A percentile compares a stretch with the other conserved stretches of the same genome.
phyloP scores from a whole-genome alignment of 2,329 filamentous ascomycete genomes.

The Pestalotiopsis sp. region DNA sequence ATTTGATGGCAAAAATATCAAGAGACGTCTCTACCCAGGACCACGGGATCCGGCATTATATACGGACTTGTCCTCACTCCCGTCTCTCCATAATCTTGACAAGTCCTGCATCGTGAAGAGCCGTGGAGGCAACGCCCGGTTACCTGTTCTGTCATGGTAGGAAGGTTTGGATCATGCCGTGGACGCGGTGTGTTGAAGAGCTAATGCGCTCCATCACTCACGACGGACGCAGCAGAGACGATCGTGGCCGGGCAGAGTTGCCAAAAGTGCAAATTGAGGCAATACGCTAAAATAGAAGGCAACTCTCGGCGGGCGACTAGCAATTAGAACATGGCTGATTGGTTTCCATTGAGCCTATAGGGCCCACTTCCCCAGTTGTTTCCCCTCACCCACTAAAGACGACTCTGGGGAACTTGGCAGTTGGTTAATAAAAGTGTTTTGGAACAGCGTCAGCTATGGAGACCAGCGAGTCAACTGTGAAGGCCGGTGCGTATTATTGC shows the following conservation, averaged over 20 bases:
- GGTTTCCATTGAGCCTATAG: neutral
- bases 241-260: neutral
- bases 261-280: neutral
- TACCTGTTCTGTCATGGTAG: neutral
- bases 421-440: neutral
- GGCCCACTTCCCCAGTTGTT: neutral
- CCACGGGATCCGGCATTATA: neutral
- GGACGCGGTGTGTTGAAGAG: neutral
- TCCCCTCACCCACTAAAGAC: neutral
- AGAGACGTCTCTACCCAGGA: neutral
- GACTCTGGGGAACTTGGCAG: neutral
- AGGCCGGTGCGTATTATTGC: neutral
- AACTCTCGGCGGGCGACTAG: neutral
- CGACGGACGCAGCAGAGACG: neutral
- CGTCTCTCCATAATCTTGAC: neutral
- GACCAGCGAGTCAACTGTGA: neutral
- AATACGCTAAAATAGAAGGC: neutral
- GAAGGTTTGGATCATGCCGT: neutral
- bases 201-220: conserved; percentile 4
- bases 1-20: neutral
- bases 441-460: neutral
- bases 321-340: neutral
- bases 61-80: neutral
- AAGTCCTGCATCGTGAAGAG: neutral
- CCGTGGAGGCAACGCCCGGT: neutral